Evolutionary conservation across 768 basidiomycete genomes (phyloP), one percentile per base, ranked within the genome.

Genomic region (Termitomyces sp.): DNA sequence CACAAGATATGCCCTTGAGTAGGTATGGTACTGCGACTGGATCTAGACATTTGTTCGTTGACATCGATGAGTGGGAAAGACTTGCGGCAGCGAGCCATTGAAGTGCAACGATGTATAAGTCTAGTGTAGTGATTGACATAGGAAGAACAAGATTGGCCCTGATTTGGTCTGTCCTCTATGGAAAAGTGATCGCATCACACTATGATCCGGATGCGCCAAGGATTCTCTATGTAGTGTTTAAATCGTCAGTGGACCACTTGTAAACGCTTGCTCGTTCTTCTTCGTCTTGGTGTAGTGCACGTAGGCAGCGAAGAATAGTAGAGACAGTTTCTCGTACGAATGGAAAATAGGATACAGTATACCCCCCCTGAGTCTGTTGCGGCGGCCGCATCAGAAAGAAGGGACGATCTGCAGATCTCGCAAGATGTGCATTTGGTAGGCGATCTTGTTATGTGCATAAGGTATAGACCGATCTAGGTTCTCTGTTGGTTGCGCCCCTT

Each of bases 371-470:
- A 59, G 38, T 42, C 18, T 52, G 47, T 10, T 38, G 48, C 42
- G 49, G 53, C 38, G 43, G 50, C 44, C 49, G 53, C 58, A 61
- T 61, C 61, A 61, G 54, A 61, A 42, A 26, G 26, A 35, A 56
- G 58, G 61, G 20, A 59, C 61, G 44, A 57, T 59, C 58, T 55
- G 53, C 40, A 38, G 48, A 49, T 28, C 54, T 52, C 20, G 53
- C 33, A 45, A 28, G 16, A 43, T 51, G 16, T 28, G 13, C 3
- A 24, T 20, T 48, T 24, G 38, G 51, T 6, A 58, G 48, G 53
- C 53, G 57, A 61, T 61, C 60, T 61, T 51, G 57, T 56, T 47
- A 22, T 30, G 16, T 40, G 53, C 40, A 45, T 30, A 24, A 33
- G 40, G 53, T 3, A 40, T 55, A 47, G 12, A 18, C 12, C 32